Percentiles rank a stretch among this genome's conserved stretches.
phyloP scores from a whole-genome alignment of 2,329 filamentous ascomycete genomes.

The Hymenoscyphus albidus region DNA sequence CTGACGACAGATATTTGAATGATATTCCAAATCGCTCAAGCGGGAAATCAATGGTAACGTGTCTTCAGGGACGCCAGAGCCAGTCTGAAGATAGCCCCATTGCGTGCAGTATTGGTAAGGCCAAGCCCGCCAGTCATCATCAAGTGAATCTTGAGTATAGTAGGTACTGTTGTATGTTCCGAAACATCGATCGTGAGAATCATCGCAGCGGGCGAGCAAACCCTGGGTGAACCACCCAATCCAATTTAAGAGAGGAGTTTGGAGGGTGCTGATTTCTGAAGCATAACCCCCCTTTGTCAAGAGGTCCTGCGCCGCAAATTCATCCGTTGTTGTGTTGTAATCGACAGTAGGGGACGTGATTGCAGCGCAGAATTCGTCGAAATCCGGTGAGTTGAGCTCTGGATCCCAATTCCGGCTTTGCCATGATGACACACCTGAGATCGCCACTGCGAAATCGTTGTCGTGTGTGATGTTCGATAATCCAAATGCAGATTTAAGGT shows the following conservation, averaged over 20 bases:
- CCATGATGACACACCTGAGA: slow-evolving; percentile 47
- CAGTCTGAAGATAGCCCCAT: slow-evolving; percentile 78
- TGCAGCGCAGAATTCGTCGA: slow-evolving; percentile 53
- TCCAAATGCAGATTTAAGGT: slow-evolving; percentile 53
- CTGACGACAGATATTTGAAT: slow-evolving; percentile 57
- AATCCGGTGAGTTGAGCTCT: slow-evolving; percentile 43
- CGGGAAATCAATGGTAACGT: slow-evolving; percentile 70
- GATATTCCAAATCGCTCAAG: slow-evolving; percentile 60
- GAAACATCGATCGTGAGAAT: slow-evolving; percentile 48
- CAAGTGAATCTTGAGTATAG: slow-evolving; percentile 43
- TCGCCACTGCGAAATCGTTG: slow-evolving; percentile 49
- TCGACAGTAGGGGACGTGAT: slow-evolving; percentile 45
- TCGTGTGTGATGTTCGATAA: slow-evolving; percentile 40
- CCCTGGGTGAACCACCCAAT: slow-evolving; percentile 51
- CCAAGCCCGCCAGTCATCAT: slow-evolving; percentile 49
- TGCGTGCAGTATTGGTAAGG: slow-evolving; percentile 47
- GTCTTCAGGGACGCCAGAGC: slow-evolving; percentile 60
- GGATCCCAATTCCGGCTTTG: slow-evolving; percentile 60
- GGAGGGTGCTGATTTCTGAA: slow-evolving; percentile 39
- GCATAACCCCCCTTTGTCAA: slow-evolving; percentile 46
- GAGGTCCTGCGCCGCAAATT: slow-evolving; percentile 58
- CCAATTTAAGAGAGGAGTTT: slow-evolving; percentile 52
- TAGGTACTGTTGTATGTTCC: slow-evolving; percentile 43
- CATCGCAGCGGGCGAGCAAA: slow-evolving; percentile 38
- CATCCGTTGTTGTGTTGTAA: slow-evolving; percentile 58